Percentiles rank a stretch among this genome's conserved stretches.
Conservation (phyloP, 164 flowering plant genomes). For the Umbilicus rupestris region DNA sequence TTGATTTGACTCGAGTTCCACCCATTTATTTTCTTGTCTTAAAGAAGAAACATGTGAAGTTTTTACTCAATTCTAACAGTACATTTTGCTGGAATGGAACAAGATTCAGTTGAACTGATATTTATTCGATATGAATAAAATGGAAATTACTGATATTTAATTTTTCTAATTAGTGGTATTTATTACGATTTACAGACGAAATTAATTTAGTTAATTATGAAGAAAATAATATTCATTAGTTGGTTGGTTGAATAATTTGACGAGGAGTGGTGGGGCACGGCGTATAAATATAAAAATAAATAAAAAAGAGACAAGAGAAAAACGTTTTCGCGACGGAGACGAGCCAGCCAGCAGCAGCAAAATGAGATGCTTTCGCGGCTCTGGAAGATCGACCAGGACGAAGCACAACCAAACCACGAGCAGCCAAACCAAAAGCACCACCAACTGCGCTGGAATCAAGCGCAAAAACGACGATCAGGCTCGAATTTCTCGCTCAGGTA, state of each 20-base stretch:
- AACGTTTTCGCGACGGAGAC: conserved; percentile 3
- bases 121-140: too few relatives aligned
- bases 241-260: not conserved
- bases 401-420: not conserved
- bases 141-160: too few relatives aligned
- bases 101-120: too few relatives aligned
- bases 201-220: too few relatives aligned
- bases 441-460: conserved; percentile 5
- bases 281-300: not conserved
- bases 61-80: too few relatives aligned
- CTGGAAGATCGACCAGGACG: conserved; percentile 18
- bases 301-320: not conserved
- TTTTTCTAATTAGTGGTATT: too few relatives aligned
- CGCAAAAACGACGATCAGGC: conserved; percentile 10
- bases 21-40: too few relatives aligned
- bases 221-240: too few relatives aligned
- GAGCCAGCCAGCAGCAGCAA: conserved; percentile 9
- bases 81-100: too few relatives aligned
- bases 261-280: not conserved
- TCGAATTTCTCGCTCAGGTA: not conserved
- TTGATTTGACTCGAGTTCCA: too few relatives aligned
- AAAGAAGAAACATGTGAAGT: too few relatives aligned
- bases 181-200: too few relatives aligned
- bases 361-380: conserved; percentile 38
- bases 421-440: conserved; percentile 11